Conservation (phyloP, 257 asterid species). For the Gentiana macrophylla region DNA sequence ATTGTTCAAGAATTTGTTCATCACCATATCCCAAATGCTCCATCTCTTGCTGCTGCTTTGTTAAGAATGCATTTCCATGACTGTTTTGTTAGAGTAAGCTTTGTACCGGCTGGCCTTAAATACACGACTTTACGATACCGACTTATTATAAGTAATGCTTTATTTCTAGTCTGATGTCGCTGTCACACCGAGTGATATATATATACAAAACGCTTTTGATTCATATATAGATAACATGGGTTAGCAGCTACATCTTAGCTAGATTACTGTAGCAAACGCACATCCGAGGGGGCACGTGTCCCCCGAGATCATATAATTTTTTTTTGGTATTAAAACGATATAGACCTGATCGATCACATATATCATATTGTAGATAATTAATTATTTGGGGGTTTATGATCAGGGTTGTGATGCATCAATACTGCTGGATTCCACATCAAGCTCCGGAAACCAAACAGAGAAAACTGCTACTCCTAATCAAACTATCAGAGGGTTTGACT, state of each 20-base stretch:
- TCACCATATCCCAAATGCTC: constrained; percentile 49
- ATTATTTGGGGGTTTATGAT: no score
- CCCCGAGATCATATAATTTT: neutral
- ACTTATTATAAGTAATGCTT: no score
- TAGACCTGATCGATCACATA: neutral
- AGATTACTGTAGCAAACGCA: no score
- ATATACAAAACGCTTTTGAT: no score
- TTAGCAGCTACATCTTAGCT: no score
- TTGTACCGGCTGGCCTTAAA: neutral
- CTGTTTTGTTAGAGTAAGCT: constrained; percentile 28
- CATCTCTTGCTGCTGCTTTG: constrained; percentile 47
- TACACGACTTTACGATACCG: no score
- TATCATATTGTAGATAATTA: neutral
- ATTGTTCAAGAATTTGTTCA: constrained; percentile 40
- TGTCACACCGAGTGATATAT: no score
- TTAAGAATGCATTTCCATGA: constrained; percentile 38
- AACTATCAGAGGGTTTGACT: constrained; percentile 17
- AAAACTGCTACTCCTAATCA: constrained; percentile 20
- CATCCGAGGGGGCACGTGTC: no score
- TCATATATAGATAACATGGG: no score
- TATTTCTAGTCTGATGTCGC: no score
- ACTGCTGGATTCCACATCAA: constrained; percentile 22
- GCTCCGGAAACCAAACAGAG: constrained; percentile 18
- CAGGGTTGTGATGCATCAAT: constrained; percentile 32
- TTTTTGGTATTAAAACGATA: neutral